Conservation (phyloP, 306 rosid genomes). For the Carpinus viminea region DNA sequence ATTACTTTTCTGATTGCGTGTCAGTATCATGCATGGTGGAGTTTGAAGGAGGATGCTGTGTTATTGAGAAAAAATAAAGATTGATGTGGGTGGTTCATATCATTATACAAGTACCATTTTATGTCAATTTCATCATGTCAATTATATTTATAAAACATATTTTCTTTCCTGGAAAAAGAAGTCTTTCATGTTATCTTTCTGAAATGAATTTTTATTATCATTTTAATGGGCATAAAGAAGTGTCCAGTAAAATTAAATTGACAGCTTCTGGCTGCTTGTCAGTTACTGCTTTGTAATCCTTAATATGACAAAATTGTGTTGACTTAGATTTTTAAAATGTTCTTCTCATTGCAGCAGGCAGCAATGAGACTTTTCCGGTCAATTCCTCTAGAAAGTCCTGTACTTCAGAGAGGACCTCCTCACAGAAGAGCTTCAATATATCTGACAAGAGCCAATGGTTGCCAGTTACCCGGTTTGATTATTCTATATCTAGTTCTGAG, state of each 20-base stretch:
- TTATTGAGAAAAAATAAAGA: not conserved
- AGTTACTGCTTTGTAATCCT: not conserved
- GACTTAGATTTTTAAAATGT: constrained; percentile 23
- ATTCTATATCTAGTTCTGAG: constrained; percentile 51
- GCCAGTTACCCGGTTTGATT: constrained; percentile 41
- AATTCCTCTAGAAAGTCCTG: constrained; percentile 40
- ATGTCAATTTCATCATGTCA: not conserved
- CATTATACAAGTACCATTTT: not conserved
- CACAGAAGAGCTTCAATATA: constrained; percentile 48
- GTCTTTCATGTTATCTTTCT: not conserved
- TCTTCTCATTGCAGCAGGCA: constrained; percentile 42
- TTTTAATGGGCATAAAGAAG: not conserved
- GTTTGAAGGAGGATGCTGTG: constrained; percentile 5
- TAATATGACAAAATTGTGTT: not conserved
- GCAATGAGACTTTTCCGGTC: constrained; percentile 29
- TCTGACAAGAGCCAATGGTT: constrained; percentile 39
- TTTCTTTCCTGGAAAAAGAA: not conserved
- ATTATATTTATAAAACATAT: not conserved
- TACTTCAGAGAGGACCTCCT: constrained; percentile 34
- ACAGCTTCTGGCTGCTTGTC: not conserved
- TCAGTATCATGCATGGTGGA: not conserved
- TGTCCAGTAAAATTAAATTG: constrained; percentile 10
- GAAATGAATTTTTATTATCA: not conserved
- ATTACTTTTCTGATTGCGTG: not conserved
- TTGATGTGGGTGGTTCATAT: not conserved